phyloP scores from a whole-genome alignment of 2,329 filamentous ascomycete species.

The Curvularia sp. region DNA sequence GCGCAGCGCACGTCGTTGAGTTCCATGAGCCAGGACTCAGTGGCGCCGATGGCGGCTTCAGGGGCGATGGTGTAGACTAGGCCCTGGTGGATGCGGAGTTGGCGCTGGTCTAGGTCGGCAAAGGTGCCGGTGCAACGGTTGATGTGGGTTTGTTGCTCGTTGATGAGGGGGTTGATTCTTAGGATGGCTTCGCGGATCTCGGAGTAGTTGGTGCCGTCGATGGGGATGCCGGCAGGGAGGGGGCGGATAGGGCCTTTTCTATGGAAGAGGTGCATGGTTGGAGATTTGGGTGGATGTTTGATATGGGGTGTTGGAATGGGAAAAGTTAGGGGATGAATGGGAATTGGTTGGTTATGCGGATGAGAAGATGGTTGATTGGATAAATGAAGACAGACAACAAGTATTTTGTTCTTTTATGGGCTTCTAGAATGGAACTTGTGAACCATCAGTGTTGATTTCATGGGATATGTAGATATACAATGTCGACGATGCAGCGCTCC shows the following conservation, averaged over 20 bases:
- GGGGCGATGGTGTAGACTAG: not conserved
- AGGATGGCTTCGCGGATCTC: not conserved
- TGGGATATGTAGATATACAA: not conserved
- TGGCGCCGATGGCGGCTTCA: no score
- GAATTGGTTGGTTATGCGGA: not conserved
- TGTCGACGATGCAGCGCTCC: not conserved
- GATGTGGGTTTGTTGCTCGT: not conserved
- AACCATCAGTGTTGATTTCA: not conserved
- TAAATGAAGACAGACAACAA: no score
- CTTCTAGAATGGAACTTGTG: not conserved
- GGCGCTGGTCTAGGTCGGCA: not conserved
- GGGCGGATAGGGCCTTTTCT: not conserved
- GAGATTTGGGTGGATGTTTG: not conserved
- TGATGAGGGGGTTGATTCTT: not conserved
- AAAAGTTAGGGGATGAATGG: not conserved
- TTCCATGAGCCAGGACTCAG: not conserved
- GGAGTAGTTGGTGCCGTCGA: not conserved
- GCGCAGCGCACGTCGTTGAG: not conserved
- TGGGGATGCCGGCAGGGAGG: not conserved
- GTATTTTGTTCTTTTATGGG: not conserved
- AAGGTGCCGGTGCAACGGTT: no score
- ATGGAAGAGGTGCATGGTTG: not conserved
- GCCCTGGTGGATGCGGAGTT: not conserved
- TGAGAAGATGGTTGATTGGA: not conserved
- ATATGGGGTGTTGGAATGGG: not conserved